Percentiles rank a stretch among this genome's conserved stretches.
These are phyloP conservation scores for Mortierella antarctica DNA, from an alignment of 192 early-diverging fungal species.

Conservation along the genomic window DNA sequence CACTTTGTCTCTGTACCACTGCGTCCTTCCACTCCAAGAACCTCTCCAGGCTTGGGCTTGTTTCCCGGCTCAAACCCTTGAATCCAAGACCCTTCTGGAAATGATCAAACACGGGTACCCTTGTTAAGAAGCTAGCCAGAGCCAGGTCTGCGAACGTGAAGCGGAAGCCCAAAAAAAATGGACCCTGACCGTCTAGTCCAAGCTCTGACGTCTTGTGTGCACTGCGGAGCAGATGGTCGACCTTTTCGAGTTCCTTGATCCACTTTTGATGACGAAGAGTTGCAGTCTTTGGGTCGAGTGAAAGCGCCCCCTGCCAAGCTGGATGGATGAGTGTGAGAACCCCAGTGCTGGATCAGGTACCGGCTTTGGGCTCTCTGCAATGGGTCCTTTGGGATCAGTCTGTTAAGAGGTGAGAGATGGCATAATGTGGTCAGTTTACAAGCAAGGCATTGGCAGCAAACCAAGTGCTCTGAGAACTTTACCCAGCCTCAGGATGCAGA, in stretches of 20 bases:
- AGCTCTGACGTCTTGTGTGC: slow-evolving; percentile 12
- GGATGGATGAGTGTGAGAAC: slow-evolving; percentile 18
- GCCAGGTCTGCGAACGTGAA: slow-evolving; percentile 60
- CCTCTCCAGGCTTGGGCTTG: slow-evolving; percentile 28
- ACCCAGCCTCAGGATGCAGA: slow-evolving; percentile 63
- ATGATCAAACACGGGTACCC: slow-evolving; percentile 31
- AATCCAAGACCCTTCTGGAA: slow-evolving; percentile 22
- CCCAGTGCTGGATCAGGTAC: slow-evolving; percentile 56
- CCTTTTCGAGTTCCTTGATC: slow-evolving; percentile 32
- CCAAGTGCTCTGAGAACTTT: slow-evolving; percentile 8
- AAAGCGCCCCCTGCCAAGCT: slow-evolving; percentile 23
- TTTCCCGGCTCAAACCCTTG: slow-evolving; percentile 13
- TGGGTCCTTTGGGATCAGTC: slow-evolving; percentile 54
- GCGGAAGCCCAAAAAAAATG: slow-evolving; percentile 54
- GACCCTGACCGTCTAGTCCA: slow-evolving; percentile 31
- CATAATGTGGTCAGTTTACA: background rate
- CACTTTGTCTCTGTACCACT: slow-evolving; percentile 10
- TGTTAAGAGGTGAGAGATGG: slow-evolving; percentile 5
- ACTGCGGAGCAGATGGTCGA: slow-evolving; percentile 14
- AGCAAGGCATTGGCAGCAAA: background rate
- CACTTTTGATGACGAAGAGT: slow-evolving; percentile 16
- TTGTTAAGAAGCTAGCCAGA: slow-evolving; percentile 52
- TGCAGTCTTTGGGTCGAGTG: slow-evolving; percentile 14
- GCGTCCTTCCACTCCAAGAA: slow-evolving; percentile 47
- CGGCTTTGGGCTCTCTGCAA: slow-evolving; percentile 54